Evolutionary conservation across 495 filamentous ascomycete species (phyloP), one percentile per base, ranked within the genome.

Genomic region (Trichoderma orchidacearum): DNA sequence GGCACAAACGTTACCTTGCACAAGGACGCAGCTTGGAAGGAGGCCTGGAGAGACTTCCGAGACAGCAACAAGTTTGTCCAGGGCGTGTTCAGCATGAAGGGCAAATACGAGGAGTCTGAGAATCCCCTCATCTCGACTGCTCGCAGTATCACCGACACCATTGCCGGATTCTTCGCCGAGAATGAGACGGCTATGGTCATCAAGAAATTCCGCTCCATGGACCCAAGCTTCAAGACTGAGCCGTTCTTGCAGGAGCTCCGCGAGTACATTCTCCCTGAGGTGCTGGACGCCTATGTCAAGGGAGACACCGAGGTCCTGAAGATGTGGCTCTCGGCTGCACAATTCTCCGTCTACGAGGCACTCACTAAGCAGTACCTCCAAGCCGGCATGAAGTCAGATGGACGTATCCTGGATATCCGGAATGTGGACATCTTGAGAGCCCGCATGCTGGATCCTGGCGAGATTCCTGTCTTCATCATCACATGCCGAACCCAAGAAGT

Each of bases 401-500:
- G 93, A 12, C 84, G 87, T 28, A 95, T 98, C 57, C 77, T 98
- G 15, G 93, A 98, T 65, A 95, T 98, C 63, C 77, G 93, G 62
- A 82, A 90, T 57, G 93, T 98, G 27, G 93, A 98, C 61, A 86
- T 98, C 58, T 70, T 93, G 15, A 83, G 83, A 38, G 93, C 93
- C 17, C 80, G 90, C 57, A 86, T 97, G 70, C 76, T 98, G 34
- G 94, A 98, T n/a, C 93, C 93, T 6, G 92, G 92, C 57, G 93
- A 96, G 55, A 87, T 97, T 36, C 93, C 93, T 0, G 92, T 98
- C 15, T 98, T 98, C 65, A 94, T 98, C 63, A 83, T 98, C 56
- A 94, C 89, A 41, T 95, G 90, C 70, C 79, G 90, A 32, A 95
- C 93, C n/a, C 93, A 98, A 67, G 93, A 98, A 67, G 90, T 97